Percentiles rank a stretch among this genome's conserved stretches.
Evolutionary conservation across 257 asterid species (phyloP).

Genomic region (Rauvolfia tetraphylla): DNA sequence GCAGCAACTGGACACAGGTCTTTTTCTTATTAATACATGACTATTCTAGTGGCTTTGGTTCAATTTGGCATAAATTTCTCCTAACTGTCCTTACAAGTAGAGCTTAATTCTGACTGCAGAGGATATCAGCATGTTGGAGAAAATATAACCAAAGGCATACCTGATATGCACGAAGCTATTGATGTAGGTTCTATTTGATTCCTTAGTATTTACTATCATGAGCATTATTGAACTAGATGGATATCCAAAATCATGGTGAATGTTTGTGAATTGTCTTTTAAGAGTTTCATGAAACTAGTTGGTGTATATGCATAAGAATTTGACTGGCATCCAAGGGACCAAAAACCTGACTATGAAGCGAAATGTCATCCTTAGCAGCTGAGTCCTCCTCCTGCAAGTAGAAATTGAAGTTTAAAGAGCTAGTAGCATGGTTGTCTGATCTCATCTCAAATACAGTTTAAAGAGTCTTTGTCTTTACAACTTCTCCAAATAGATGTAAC

Average conservation of each 20-base stretch:
- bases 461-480: no score
- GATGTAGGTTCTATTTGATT: constrained; percentile 56
- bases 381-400: background rate
- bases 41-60: background rate
- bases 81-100: background rate
- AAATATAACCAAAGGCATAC: constrained; percentile 76
- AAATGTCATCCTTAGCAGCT: background rate
- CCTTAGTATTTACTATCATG: background rate
- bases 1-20: constrained; percentile 82
- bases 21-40: constrained; percentile 1
- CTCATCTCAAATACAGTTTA: no score
- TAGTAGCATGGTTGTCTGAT: background rate
- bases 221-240: background rate
- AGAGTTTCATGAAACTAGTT: background rate
- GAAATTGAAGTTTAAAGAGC: background rate
- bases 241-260: background rate
- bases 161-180: constrained; percentile 94
- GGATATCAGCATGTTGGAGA: constrained; percentile 81
- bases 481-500: no score
- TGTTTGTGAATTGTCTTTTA: background rate
- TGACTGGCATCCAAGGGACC: background rate
- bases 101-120: constrained; percentile 36
- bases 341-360: background rate
- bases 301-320: background rate
- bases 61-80: background rate